These are phyloP conservation scores for Canavalia gladiata DNA, from an alignment of 306 rosid genomes.

Conservation along the genomic window DNA sequence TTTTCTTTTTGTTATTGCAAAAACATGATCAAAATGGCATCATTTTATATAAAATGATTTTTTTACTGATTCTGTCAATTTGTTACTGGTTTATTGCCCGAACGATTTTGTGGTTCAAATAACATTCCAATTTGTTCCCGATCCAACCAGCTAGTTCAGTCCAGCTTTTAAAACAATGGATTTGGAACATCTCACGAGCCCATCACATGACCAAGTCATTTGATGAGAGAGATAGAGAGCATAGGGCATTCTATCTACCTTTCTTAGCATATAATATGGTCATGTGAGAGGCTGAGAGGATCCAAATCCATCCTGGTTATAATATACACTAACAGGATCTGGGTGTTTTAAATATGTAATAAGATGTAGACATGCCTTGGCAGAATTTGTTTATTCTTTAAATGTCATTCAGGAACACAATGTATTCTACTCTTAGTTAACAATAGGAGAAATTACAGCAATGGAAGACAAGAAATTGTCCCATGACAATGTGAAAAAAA, in stretches of 20 bases:
- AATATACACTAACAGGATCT: neutral
- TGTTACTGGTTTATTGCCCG: no score
- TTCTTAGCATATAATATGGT: neutral
- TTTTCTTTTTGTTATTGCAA: no score
- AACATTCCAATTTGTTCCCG: no score
- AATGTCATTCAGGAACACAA: neutral
- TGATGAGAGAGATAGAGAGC: neutral
- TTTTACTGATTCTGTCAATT: no score
- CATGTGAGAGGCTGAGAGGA: constrained; percentile 7
- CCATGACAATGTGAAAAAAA: neutral
- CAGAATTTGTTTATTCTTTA: neutral
- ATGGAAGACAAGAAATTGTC: constrained; percentile 16
- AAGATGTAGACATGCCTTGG: neutral
- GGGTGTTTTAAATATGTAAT: neutral
- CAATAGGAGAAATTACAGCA: neutral
- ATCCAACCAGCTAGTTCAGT: no score
- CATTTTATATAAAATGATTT: no score
- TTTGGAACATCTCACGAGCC: neutral
- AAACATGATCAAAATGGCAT: no score
- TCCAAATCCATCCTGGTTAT: constrained; percentile 6
- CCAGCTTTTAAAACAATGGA: no score
- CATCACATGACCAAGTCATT: constrained; percentile 11
- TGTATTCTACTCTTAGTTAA: neutral
- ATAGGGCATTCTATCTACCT: neutral
- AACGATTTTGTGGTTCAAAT: no score